Percentiles rank a stretch among this genome's conserved stretches.
Evolutionary conservation across 2,329 filamentous ascomycete genomes (phyloP).

Genomic region (Rutstroemia sp.): DNA sequence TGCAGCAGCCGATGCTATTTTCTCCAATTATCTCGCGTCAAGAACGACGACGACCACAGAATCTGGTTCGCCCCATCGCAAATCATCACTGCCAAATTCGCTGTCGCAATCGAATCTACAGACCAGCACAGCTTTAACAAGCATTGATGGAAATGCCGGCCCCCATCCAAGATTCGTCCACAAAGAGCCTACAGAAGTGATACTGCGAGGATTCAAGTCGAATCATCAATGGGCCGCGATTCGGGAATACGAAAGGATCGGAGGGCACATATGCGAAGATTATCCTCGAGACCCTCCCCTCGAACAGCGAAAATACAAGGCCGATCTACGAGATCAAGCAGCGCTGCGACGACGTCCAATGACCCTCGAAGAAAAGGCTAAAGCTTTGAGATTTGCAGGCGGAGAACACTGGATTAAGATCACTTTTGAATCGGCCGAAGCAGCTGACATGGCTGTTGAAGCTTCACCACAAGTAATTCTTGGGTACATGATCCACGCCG

Average conservation of each 20-base stretch:
- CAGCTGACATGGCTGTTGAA: slow-evolving; percentile 61
- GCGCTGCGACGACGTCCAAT: slow-evolving; percentile 58
- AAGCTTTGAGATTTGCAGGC: slow-evolving; percentile 74
- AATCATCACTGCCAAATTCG: slow-evolving; percentile 23
- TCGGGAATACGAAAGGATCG: slow-evolving; percentile 79
- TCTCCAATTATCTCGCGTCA: slow-evolving; percentile 49
- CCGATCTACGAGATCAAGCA: slow-evolving; percentile 65
- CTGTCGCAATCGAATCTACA: slow-evolving; percentile 30
- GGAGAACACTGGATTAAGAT: slow-evolving; percentile 90
- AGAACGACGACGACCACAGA: slow-evolving; percentile 28
- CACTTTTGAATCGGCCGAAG: slow-evolving; percentile 68
- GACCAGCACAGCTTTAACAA: slow-evolving; percentile 28
- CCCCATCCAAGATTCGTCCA: slow-evolving; percentile 25
- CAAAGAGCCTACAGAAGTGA: slow-evolving; percentile 65
- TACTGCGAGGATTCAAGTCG: slow-evolving; percentile 72
- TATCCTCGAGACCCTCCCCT: slow-evolving; percentile 80
- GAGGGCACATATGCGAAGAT: slow-evolving; percentile 83
- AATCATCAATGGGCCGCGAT: slow-evolving; percentile 78
- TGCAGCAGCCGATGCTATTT: slow-evolving; percentile 54
- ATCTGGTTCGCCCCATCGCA: slow-evolving; percentile 28
- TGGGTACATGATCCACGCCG: slow-evolving; percentile 63
- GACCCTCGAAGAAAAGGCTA: slow-evolving; percentile 63
- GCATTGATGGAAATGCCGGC: slow-evolving; percentile 22
- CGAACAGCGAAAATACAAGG: slow-evolving; percentile 62
- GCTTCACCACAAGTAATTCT: slow-evolving; percentile 66